Conservation (phyloP, 129 eudicot species). For the Chrysanthemum makinoi region DNA sequence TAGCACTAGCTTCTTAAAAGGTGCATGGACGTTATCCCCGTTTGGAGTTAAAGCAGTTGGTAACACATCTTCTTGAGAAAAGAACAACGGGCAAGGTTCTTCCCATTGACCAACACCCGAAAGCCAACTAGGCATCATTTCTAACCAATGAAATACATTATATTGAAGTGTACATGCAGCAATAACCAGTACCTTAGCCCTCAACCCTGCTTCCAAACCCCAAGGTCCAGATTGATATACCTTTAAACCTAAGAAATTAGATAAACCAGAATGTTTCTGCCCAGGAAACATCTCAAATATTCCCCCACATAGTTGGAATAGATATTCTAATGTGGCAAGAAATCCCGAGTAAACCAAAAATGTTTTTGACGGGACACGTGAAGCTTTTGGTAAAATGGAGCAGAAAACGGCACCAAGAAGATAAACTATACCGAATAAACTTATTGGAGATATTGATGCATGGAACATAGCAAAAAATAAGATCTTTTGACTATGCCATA, state of each 20-base stretch:
- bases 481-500: conserved; percentile 95
- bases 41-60: conserved; percentile 38
- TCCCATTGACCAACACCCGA: conserved; percentile 55
- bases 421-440: conserved; percentile 82
- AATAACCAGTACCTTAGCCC: conserved; percentile 82
- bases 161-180: conserved; percentile 90
- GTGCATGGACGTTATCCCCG: conserved; percentile 42
- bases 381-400: conserved; percentile 78
- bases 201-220: conserved; percentile 90
- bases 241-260: conserved; percentile 70
- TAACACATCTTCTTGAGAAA: conserved; percentile 55
- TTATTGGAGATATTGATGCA: conserved; percentile 91
- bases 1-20: conserved; percentile 34
- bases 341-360: conserved; percentile 84
- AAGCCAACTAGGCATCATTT: conserved; percentile 65
- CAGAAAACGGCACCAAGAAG: conserved; percentile 81
- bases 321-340: conserved; percentile 64
- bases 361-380: conserved; percentile 77
- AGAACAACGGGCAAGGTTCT: conserved; percentile 92
- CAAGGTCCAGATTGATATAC: conserved; percentile 58
- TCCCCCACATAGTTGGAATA: conserved; percentile 92
- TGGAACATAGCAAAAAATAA: conserved; percentile 74
- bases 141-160: conserved; percentile 91
- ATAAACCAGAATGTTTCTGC: conserved; percentile 60
- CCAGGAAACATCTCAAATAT: conserved; percentile 85